Evolutionary conservation across 2,329 filamentous ascomycete genomes (phyloP).

Genomic region (Colletotrichum endophyticum): DNA sequence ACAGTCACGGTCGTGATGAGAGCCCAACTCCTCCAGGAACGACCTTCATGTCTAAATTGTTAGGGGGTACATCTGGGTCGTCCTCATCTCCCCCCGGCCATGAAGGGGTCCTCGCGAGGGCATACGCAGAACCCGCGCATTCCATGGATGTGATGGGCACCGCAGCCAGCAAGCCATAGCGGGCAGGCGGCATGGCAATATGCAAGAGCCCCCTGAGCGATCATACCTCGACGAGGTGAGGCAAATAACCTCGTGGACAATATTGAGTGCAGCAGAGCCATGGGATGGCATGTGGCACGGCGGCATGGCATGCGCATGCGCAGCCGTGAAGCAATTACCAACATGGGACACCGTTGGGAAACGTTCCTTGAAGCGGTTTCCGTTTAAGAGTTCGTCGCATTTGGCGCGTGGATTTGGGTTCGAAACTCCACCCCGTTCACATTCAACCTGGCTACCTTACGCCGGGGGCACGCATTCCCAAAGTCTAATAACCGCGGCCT

Average conservation of each 20-base stretch:
- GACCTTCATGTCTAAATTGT: constrained; percentile 7
- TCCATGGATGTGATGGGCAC: not conserved
- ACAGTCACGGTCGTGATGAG: not conserved
- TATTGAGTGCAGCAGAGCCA: not conserved
- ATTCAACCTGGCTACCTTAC: not conserved
- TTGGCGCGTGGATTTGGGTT: not conserved
- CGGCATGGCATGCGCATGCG: not conserved
- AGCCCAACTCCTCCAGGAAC: not conserved
- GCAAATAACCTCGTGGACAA: not conserved
- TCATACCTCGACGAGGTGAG: not conserved
- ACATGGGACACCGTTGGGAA: not conserved
- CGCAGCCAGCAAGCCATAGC: not conserved
- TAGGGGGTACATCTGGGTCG: constrained; percentile 3
- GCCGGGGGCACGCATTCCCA: not conserved
- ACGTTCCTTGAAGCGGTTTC: not conserved
- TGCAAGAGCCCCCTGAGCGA: constrained; percentile 2
- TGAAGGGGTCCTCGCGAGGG: not conserved
- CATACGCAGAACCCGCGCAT: not conserved
- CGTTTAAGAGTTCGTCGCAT: not conserved
- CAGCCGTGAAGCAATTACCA: not conserved
- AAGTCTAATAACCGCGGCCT: not conserved
- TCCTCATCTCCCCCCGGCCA: not conserved
- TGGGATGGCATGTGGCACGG: not conserved
- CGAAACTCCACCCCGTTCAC: not conserved
- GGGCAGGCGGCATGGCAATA: not conserved